phyloP scores from a whole-genome alignment of 2,329 filamentous ascomycete species.

The Colletotrichum sp. region DNA sequence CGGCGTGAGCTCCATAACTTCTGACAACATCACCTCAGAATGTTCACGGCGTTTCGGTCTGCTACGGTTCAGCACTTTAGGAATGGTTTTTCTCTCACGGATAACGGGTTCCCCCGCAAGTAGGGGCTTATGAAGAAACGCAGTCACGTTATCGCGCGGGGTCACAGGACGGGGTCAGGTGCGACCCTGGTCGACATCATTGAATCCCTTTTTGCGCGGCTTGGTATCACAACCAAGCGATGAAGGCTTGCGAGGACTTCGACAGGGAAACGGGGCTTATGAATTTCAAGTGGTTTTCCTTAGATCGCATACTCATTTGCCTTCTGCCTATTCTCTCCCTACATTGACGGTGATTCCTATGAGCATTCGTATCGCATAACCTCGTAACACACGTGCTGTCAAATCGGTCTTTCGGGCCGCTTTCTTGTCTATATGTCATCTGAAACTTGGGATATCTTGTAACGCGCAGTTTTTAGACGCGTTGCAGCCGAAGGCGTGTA shows the following conservation, averaged over 20 bases:
- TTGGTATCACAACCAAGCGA: slow-evolving; percentile 11
- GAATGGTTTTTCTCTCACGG: slow-evolving; percentile 19
- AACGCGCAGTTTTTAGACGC: neutral
- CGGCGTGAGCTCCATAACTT: slow-evolving; percentile 32
- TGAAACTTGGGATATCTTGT: neutral
- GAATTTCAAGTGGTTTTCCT: slow-evolving; percentile 11
- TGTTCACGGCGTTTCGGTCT: slow-evolving; percentile 22
- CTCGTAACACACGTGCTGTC: neutral
- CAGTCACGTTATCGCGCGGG: slow-evolving; percentile 18
- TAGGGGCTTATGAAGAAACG: slow-evolving; percentile 16
- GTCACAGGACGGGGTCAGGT: slow-evolving; percentile 15
- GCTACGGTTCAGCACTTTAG: slow-evolving; percentile 18
- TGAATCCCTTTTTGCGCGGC: neutral
- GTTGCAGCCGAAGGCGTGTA: neutral
- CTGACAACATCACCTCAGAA: slow-evolving; percentile 17
- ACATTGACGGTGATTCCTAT: neutral
- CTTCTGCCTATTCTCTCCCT: neutral
- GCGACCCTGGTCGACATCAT: neutral
- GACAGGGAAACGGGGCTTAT: slow-evolving; percentile 9
- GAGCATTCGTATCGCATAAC: neutral
- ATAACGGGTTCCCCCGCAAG: slow-evolving; percentile 4
- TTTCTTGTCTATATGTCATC: neutral
- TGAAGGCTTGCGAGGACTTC: slow-evolving; percentile 12
- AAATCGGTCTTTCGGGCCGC: neutral
- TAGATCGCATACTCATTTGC: slow-evolving; percentile 9